phyloP scores from a whole-genome alignment of 2,329 filamentous ascomycete genomes.

The Epichloe bromicola region DNA sequence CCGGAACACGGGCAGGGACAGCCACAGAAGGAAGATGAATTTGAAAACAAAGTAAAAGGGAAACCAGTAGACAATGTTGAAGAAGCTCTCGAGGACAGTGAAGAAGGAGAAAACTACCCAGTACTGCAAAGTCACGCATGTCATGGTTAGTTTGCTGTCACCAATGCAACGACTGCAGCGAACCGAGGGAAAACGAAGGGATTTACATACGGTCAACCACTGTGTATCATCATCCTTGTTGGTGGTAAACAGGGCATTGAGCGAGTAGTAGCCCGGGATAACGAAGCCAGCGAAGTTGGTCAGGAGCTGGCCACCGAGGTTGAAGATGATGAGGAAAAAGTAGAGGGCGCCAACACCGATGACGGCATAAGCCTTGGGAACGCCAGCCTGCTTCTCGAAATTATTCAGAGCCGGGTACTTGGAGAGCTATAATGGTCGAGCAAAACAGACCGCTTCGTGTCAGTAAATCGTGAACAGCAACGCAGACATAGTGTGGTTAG shows the following conservation, averaged over 20 bases:
- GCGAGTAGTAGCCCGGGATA: conserved; percentile 74
- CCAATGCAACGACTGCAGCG: background rate
- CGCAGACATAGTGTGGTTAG: background rate
- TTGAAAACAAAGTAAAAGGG: conserved; percentile 99
- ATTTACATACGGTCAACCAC: conserved; percentile 53
- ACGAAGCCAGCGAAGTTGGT: conserved; percentile 78
- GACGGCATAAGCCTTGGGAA: conserved; percentile 76
- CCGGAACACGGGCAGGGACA: conserved; percentile 88
- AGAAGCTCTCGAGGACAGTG: conserved; percentile 68
- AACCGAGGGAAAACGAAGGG: background rate
- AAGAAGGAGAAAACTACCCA: conserved; percentile 80
- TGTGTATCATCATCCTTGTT: conserved; percentile 70
- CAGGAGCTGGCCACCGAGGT: conserved; percentile 77
- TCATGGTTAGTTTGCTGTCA: background rate
- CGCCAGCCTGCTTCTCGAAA: conserved; percentile 69
- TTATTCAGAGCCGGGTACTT: conserved; percentile 77
- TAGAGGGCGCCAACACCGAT: conserved; percentile 67
- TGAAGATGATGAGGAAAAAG: conserved; percentile 90
- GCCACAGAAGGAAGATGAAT: conserved; percentile 94
- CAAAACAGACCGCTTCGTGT: conserved; percentile 5
- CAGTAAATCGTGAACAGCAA: conserved; percentile 13
- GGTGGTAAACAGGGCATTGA: conserved; percentile 60
- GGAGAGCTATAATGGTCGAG: conserved; percentile 46
- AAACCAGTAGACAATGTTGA: conserved; percentile 87
- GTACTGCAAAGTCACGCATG: conserved; percentile 42